Conservation (phyloP, 495 filamentous ascomycete genomes). For the Lasiosphaeriaceae sp. region DNA sequence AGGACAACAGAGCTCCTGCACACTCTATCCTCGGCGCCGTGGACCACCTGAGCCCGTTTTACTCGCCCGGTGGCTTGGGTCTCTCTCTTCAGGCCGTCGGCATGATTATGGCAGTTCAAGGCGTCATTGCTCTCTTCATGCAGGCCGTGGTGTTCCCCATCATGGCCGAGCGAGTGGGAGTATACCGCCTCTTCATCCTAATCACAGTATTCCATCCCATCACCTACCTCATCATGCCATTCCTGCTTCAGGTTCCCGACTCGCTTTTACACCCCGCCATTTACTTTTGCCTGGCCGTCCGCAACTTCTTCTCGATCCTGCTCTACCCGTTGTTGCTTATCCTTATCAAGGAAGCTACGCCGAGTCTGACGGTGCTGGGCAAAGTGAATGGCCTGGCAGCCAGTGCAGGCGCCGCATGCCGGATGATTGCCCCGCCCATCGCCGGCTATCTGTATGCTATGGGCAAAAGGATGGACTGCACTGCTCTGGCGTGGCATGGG, state of each 20-base stretch:
- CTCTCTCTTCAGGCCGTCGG: constrained; percentile 70
- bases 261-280: constrained; percentile 61
- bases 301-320: constrained; percentile 73
- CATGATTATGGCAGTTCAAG: constrained; percentile 75
- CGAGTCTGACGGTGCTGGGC: constrained; percentile 61
- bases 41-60: constrained; percentile 34
- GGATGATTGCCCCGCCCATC: constrained; percentile 71
- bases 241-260: constrained; percentile 58
- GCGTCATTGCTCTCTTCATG: constrained; percentile 72
- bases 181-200: constrained; percentile 68
- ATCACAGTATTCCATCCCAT: constrained; percentile 74
- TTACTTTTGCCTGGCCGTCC: constrained; percentile 64
- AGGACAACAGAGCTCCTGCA: constrained; percentile 53
- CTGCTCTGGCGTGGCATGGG: constrained; percentile 74
- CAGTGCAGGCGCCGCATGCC: constrained; percentile 70
- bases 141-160: constrained; percentile 74
- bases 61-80: constrained; percentile 71
- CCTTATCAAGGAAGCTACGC: constrained; percentile 78
- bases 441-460: constrained; percentile 71
- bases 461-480: constrained; percentile 62
- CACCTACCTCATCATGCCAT: constrained; percentile 71
- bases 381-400: constrained; percentile 81
- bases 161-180: constrained; percentile 64
- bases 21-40: constrained; percentile 16
- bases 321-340: constrained; percentile 77